phyloP scores from a whole-genome alignment of 2,329 filamentous ascomycete genomes.

The Bertia moriformis region DNA sequence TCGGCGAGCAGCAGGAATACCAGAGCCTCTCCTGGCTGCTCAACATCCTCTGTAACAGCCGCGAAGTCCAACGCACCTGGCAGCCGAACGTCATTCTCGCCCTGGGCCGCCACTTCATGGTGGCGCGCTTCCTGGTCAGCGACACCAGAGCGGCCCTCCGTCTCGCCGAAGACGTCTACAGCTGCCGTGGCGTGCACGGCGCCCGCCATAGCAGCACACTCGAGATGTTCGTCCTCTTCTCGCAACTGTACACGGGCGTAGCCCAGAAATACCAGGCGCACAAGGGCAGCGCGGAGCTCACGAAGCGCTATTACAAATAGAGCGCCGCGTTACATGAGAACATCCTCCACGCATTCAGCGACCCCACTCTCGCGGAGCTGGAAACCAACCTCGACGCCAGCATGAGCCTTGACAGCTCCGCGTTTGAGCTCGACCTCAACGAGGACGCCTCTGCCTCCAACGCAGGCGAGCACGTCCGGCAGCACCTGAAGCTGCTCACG shows the following conservation, averaged over 20 bases:
- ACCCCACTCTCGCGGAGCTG: conserved; percentile 14
- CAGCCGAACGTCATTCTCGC: conserved; percentile 4
- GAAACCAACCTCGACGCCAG: conserved; percentile 10
- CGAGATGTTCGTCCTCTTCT: conserved; percentile 8
- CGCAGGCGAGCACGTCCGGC: conserved; percentile 15
- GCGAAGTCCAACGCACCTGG: conserved; percentile 7
- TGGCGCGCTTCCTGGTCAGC: conserved; percentile 7
- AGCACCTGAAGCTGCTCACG: conserved; percentile 20
- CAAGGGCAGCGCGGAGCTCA: conserved; percentile 15
- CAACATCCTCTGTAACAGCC: conserved; percentile 15
- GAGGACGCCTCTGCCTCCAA: conserved; percentile 5
- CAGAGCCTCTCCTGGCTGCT: conserved; percentile 20
- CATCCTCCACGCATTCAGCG: conserved; percentile 16
- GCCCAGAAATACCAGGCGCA: conserved; percentile 16
- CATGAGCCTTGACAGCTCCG: conserved; percentile 7
- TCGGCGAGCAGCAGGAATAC: conserved; percentile 28
- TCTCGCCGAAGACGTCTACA: conserved; percentile 11
- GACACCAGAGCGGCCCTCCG: conserved; percentile 7
- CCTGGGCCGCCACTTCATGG: conserved; percentile 7
- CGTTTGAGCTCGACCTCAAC: conserved; percentile 8
- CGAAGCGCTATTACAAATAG: conserved; percentile 21
- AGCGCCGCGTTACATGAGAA: conserved; percentile 18
- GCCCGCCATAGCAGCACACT: conserved; percentile 7
- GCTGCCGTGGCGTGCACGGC: conserved; percentile 10
- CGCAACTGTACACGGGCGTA: conserved; percentile 11